Conservation (phyloP, 768 basidiomycete species). For the Hypholoma fasciculare region DNA sequence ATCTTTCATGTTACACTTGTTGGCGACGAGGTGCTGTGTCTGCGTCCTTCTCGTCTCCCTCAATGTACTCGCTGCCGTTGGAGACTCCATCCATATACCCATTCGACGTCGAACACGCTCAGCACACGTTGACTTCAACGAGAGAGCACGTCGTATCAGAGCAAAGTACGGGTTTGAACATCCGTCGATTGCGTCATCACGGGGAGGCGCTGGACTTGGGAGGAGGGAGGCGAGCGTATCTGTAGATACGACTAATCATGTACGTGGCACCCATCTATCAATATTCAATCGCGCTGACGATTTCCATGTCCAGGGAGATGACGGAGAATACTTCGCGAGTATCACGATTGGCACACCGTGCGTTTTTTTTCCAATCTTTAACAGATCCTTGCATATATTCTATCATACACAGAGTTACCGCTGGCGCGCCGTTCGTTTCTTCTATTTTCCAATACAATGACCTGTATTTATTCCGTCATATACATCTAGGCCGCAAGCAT, state of each 20-base stretch:
- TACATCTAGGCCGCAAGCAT: slow-evolving; percentile 55
- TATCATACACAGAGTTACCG: too few relatives aligned
- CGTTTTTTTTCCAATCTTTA: neutral
- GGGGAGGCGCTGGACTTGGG: too few relatives aligned
- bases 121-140: neutral
- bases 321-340: neutral
- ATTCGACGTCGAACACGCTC: neutral
- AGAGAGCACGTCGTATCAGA: neutral
- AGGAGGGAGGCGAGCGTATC: neutral
- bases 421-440: too few relatives aligned
- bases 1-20: neutral
- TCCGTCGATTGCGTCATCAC: too few relatives aligned
- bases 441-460: too few relatives aligned
- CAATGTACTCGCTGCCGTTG: neutral
- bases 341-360: slow-evolving; percentile 4
- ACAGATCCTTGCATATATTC: too few relatives aligned
- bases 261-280: neutral
- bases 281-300: too few relatives aligned
- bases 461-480: neutral
- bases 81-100: neutral
- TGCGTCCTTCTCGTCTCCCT: neutral
- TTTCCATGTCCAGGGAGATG: neutral
- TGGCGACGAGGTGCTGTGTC: neutral
- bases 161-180: neutral
- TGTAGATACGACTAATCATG: neutral